Evolutionary conservation across 1,284 basidiomycete genomes (phyloP), one percentile per base, ranked within the genome.

Genomic region (Microstroma glucosiphilum): DNA sequence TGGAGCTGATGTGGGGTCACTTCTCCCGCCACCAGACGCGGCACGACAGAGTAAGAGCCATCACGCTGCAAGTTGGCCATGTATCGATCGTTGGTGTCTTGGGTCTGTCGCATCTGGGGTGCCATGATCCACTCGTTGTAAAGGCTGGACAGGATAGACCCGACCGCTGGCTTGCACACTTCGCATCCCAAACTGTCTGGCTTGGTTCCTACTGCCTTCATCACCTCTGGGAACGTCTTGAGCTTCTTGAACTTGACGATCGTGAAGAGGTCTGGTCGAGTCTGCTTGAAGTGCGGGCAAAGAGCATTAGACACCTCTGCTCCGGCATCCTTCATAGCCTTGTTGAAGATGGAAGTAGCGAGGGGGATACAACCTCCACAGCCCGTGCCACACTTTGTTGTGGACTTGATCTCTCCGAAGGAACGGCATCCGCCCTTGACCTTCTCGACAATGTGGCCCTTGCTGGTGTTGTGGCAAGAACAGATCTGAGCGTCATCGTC

Each of bases 21-120:
- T 75, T 88, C 87, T 55, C 87, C 87, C 1, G 83, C 87, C 1
- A 86, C 80, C 25, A 89, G 82, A 54, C 88, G 84, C 17, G 88
- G 88, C 17, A 90, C 83, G 62, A 90, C 87, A 1, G 85, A 87
- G 79, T 87, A 89, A 0, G 87, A 85, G 8, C 85, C 88, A 66
- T 89, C 86, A 25, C 88, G 82, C 74, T 90, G 88, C 56, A 90
- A 87, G 73, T 90, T 90, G 25, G 86, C 88, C 61, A 89, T 80
- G 79, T 84, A 89, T 58, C 83, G 81, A 65, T 79, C 80, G 65
- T 88, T 88, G 23, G 87, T 88, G 66, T 89, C 87, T 72, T 89
- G 88, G 55, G 86, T 85, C 72, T 85, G 83, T 67, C 87, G 85
- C 68, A 88, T 86, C n/a, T 79, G 81, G 0, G 86, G 84, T 23